Conservation (phyloP, 179 eudicot species). For the Pouteria campechiana region DNA sequence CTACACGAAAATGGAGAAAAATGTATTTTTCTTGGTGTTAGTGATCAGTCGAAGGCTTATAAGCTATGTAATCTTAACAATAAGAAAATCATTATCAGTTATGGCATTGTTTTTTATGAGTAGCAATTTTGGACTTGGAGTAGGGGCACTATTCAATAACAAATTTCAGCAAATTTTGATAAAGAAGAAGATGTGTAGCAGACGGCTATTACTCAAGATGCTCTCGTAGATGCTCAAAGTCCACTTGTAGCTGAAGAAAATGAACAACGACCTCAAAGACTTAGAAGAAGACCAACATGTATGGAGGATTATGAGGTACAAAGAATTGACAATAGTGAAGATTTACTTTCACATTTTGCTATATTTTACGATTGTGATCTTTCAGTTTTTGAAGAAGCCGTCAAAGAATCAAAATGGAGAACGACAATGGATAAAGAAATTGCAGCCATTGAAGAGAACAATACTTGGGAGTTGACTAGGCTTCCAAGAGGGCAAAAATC, state of each 20-base stretch:
- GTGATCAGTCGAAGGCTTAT: constrained; percentile 6
- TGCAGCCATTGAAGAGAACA: not conserved
- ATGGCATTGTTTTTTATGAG: constrained; percentile 5
- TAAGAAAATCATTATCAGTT: constrained; percentile 4
- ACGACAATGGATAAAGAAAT: not conserved
- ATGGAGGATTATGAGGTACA: constrained; percentile 5
- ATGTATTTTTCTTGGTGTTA: constrained; percentile 6
- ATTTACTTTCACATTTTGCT: too few species aligned
- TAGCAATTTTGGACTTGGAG: not conserved
- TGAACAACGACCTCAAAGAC: not conserved
- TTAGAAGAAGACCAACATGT: constrained; percentile 1
- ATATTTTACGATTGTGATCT: not conserved
- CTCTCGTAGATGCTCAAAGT: too few species aligned
- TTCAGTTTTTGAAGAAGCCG: not conserved
- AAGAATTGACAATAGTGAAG: too few species aligned
- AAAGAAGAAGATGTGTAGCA: not conserved
- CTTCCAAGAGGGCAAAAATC: not conserved
- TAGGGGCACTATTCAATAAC: too few species aligned
- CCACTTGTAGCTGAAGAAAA: too few species aligned
- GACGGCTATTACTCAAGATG: too few species aligned
- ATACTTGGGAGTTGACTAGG: constrained; percentile 1
- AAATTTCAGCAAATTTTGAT: not conserved
- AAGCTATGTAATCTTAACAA: constrained; percentile 4
- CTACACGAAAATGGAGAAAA: not conserved
- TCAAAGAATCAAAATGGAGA: constrained; percentile 1